Conservation (phyloP, 331 rosid species). For the Acacia pycnantha region DNA sequence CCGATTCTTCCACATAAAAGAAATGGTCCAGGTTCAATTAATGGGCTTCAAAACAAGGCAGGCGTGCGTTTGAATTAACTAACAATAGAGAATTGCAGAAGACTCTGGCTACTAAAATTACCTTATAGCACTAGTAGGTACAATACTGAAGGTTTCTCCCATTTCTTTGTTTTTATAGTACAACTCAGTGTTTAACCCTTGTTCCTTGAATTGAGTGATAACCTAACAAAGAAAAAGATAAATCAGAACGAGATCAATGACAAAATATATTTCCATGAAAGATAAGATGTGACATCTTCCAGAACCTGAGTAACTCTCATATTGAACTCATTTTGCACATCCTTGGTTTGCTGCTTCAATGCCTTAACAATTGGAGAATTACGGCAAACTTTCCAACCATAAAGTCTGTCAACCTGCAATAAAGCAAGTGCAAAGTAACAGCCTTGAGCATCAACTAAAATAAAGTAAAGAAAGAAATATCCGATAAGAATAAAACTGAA, state of each 20-base stretch:
- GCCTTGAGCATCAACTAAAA: constrained; percentile 14
- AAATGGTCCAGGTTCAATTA: constrained; percentile 17
- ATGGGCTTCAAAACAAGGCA: constrained; percentile 12
- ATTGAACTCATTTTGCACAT: constrained; percentile 82
- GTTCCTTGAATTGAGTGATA: constrained; percentile 82
- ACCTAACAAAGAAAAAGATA: constrained; percentile 51
- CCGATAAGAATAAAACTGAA: constrained; percentile 4
- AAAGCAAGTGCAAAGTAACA: constrained; percentile 22
- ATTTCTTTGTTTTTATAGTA: constrained; percentile 86
- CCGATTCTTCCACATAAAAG: neutral
- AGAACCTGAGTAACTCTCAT: constrained; percentile 82
- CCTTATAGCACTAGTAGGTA: constrained; percentile 97
- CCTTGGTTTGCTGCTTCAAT: constrained; percentile 81
- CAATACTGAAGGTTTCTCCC: constrained; percentile 95
- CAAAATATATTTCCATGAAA: neutral
- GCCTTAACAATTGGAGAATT: constrained; percentile 82
- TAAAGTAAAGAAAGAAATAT: neutral
- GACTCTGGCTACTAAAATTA: constrained; percentile 27
- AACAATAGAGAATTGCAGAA: neutral
- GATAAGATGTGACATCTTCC: neutral
- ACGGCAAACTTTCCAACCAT: constrained; percentile 82
- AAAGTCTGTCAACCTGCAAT: constrained; percentile 87
- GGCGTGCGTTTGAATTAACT: neutral
- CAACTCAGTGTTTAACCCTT: constrained; percentile 81
- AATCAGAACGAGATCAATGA: constrained; percentile 22